phyloP scores from a whole-genome alignment of 768 basidiomycete genomes.

The Pisolithus albus region DNA sequence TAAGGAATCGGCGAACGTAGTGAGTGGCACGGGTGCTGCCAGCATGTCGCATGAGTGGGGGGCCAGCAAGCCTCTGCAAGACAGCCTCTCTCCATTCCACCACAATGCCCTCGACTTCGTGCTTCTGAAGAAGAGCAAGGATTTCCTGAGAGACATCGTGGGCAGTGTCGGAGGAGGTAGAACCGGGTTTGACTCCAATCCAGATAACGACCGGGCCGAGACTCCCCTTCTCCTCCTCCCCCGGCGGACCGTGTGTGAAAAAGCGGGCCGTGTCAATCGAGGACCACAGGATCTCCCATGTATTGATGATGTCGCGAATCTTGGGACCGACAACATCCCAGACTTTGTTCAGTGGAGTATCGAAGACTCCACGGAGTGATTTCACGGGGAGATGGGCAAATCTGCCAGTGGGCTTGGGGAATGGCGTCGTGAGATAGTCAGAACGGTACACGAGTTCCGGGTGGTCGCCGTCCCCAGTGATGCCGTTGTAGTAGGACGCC shows the following conservation, averaged over 20 bases:
- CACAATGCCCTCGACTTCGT: slow-evolving; percentile 27
- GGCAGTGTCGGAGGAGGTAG: slow-evolving; percentile 10
- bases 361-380: too few relatives aligned
- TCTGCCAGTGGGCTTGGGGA: not conserved
- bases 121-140: slow-evolving; percentile 28
- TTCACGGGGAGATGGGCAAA: too few relatives aligned
- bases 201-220: too few relatives aligned
- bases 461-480: slow-evolving; percentile 25
- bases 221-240: too few relatives aligned
- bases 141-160: slow-evolving; percentile 31
- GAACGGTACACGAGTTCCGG: slow-evolving; percentile 33
- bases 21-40: slow-evolving; percentile 20
- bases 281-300: too few relatives aligned
- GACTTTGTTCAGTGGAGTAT: too few relatives aligned
- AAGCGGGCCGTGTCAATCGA: too few relatives aligned
- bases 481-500: slow-evolving; percentile 29
- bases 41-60: slow-evolving; percentile 10
- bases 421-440: slow-evolving; percentile 9
- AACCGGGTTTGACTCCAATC: too few relatives aligned
- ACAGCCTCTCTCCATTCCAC: slow-evolving; percentile 35
- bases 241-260: too few relatives aligned
- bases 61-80: slow-evolving; percentile 15
- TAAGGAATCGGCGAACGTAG: too few relatives aligned
- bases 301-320: too few relatives aligned
- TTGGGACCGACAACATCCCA: too few relatives aligned